Evolutionary conservation across 1,284 basidiomycete species (phyloP), one percentile per base, ranked within the genome.

Genomic region (Peniophora sp.): DNA sequence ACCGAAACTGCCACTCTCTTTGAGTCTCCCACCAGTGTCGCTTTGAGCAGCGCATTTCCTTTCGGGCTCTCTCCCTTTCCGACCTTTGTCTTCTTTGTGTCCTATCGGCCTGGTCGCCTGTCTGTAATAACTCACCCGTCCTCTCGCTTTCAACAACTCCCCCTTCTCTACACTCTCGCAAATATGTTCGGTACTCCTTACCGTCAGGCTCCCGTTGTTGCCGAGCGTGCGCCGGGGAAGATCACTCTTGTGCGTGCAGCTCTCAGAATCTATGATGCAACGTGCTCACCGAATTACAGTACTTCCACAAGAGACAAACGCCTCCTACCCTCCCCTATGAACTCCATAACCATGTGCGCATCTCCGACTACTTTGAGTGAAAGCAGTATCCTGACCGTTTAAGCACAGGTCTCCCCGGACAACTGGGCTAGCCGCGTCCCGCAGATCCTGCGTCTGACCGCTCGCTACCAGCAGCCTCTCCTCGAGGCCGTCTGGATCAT

Each of bases 401-500:
- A 20, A 45, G 2, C 27, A 2, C 36, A 79, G 77, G 66, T 79
- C 52, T 62, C 69, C 3, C 62, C 66, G 2, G 73, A 73, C 45
- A 67, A 66, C 11, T 81, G 79, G 77, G 65, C 65, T 35, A 59
- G 61, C 14, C 70, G 79, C 41, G 52, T 77, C 39, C 63, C 68
- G 17, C 59, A 65, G 8, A 65, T 80, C 45, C 62, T 65, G 9
- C 62, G 62, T 19, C 59, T 71, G 22, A 67, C 71, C 11, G 66
- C 69, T 11, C 69, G 65, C 12, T 78, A 74, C 58, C 65, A 71
- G 56, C 72, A 71, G 51, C 74, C 74, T 14, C 53, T 63, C 17
- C 66, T 81, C 53, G 78, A 81, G 55, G 63, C 70, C 23, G 53
- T 69, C 43, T 81, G 73, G 67, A 53, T 71, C 17, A 17, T 69